phyloP scores from a whole-genome alignment of 2,329 filamentous ascomycete species.

The Aspergillus niger region DNA sequence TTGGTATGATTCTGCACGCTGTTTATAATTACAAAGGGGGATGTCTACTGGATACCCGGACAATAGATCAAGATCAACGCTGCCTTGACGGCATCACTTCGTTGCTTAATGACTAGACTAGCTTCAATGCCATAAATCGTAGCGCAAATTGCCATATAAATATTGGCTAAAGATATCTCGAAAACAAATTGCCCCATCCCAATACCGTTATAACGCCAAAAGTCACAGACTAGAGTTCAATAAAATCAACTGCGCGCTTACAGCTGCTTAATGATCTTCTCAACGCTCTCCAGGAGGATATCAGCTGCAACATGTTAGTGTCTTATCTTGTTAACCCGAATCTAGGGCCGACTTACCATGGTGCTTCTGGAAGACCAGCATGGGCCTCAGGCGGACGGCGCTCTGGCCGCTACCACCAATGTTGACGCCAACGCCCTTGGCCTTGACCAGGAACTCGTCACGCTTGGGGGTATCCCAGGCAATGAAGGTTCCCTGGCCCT shows the following conservation, averaged over 20 bases:
- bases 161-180: slow-evolving; percentile 13
- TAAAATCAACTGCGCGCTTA: slow-evolving; percentile 23
- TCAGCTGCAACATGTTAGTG: slow-evolving; percentile 55
- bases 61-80: slow-evolving; percentile 4
- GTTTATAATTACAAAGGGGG: neutral
- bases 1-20: neutral
- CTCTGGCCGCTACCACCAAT: slow-evolving; percentile 77
- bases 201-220: slow-evolving; percentile 19
- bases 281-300: slow-evolving; percentile 74
- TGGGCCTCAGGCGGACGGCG: slow-evolving; percentile 80
- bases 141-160: slow-evolving; percentile 21
- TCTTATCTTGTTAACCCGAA: neutral
- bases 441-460: slow-evolving; percentile 75
- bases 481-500: slow-evolving; percentile 88
- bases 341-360: slow-evolving; percentile 58
- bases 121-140: slow-evolving; percentile 9
- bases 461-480: slow-evolving; percentile 83
- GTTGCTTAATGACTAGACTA: slow-evolving; percentile 2
- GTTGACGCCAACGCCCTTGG: slow-evolving; percentile 80
- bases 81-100: slow-evolving; percentile 7
- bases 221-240: slow-evolving; percentile 11
- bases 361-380: slow-evolving; percentile 89
- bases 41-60: slow-evolving; percentile 5
- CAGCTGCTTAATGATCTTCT: slow-evolving; percentile 66
- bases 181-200: slow-evolving; percentile 7